Evolutionary conservation across 1,284 basidiomycete species (phyloP).

Genomic region (Papiliotrema terrestris): DNA sequence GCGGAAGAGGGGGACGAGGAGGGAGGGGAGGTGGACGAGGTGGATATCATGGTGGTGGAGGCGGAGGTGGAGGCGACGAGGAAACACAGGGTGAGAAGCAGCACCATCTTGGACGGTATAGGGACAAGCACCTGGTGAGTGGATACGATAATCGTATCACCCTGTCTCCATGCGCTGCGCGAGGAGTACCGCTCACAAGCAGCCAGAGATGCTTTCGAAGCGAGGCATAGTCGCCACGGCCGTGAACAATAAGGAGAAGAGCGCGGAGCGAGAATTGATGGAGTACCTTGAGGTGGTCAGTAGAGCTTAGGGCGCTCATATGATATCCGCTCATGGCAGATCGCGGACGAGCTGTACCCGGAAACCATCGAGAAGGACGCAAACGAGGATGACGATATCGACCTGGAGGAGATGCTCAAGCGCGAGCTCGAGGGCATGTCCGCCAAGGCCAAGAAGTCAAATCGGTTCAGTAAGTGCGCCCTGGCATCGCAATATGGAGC

Average conservation of each 20-base stretch:
- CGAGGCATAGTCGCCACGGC: conserved; percentile 39
- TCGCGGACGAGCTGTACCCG: conserved; percentile 43
- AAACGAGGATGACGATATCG: conserved; percentile 26
- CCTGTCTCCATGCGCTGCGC: neutral
- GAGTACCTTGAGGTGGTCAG: conserved; percentile 35
- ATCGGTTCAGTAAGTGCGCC: conserved; percentile 27
- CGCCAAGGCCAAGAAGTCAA: conserved; percentile 26
- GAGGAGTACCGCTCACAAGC: neutral
- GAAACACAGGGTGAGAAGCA: conserved; percentile 5
- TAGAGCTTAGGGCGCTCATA: neutral
- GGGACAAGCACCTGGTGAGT: conserved; percentile 23
- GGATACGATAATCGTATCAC: neutral
- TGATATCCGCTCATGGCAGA: conserved; percentile 4
- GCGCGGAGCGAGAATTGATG: conserved; percentile 40
- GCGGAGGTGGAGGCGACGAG: neutral
- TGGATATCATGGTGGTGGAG: conserved; percentile 7
- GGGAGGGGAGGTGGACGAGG: conserved; percentile 11
- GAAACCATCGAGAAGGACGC: conserved; percentile 23
- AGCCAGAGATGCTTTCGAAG: conserved; percentile 33
- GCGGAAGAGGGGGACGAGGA: conserved; percentile 11
- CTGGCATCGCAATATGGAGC: neutral
- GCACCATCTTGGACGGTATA: conserved; percentile 24
- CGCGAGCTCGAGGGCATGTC: conserved; percentile 31
- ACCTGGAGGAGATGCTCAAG: conserved; percentile 41
- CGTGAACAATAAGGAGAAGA: conserved; percentile 35